Evolutionary conservation across 192 early-diverging fungal genomes (phyloP).

Genomic region (Gamsiella multidivaricata): DNA sequence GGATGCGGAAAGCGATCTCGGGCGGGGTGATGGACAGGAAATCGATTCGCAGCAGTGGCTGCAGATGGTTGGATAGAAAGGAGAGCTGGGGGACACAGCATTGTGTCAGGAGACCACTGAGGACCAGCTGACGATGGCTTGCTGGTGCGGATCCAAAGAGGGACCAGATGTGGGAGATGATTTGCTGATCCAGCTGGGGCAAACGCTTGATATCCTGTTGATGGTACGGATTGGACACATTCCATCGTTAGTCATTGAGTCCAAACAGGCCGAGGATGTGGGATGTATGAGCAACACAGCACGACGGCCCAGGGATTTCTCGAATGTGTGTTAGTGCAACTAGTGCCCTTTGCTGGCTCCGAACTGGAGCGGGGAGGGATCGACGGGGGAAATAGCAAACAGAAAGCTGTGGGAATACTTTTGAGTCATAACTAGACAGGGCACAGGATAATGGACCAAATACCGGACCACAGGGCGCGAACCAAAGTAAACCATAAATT

Average conservation of each 20-base stretch:
- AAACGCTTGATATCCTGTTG: constrained; percentile 68
- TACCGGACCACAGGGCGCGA: too few relatives aligned
- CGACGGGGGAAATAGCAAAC: too few relatives aligned
- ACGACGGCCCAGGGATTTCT: too few relatives aligned
- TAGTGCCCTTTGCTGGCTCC: too few relatives aligned
- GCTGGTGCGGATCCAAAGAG: constrained; percentile 75
- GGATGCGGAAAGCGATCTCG: constrained; percentile 86
- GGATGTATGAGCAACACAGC: constrained; percentile 2
- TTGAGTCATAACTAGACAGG: too few relatives aligned
- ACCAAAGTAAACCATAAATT: too few relatives aligned
- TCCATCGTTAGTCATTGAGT: constrained; percentile 11
- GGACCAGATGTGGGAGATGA: constrained; percentile 78
- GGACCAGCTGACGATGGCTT: constrained; percentile 71
- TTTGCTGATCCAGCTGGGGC: constrained; percentile 64
- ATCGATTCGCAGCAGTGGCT: constrained; percentile 83
- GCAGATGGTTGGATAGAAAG: constrained; percentile 76
- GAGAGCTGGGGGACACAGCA: constrained; percentile 92
- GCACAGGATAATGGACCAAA: too few relatives aligned
- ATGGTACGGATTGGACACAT: background rate
- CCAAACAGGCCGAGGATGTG: background rate
- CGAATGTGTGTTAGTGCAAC: too few relatives aligned
- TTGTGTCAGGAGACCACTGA: constrained; percentile 81
- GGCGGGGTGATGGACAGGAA: constrained; percentile 79
- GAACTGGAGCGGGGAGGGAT: too few relatives aligned
- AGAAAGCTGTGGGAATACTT: too few relatives aligned